These are phyloP conservation scores for Globisporangium mamillatum DNA, from an alignment of 352 stramenopile genomes.

Conservation along the genomic window DNA sequence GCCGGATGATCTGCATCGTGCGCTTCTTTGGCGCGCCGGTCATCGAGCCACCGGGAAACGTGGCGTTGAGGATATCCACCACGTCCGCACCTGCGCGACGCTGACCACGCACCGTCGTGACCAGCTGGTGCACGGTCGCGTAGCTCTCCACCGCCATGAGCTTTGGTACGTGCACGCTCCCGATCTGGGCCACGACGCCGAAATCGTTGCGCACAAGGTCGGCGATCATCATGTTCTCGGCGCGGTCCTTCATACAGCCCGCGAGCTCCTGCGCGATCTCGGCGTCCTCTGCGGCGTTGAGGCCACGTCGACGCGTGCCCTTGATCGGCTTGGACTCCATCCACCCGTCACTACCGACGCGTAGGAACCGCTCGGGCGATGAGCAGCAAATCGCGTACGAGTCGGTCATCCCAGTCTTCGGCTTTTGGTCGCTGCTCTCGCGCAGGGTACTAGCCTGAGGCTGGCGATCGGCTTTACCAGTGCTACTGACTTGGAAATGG, in stretches of 20 bases:
- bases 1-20: constrained; percentile 95
- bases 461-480: background rate
- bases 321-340: constrained; percentile 98
- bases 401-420: constrained; percentile 17
- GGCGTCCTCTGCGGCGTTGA: constrained; percentile 40
- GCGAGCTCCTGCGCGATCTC: constrained; percentile 74
- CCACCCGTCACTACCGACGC: constrained; percentile 51
- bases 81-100: constrained; percentile 46
- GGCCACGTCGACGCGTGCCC: constrained; percentile 81
- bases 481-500: constrained; percentile 20
- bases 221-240: constrained; percentile 98
- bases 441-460: background rate
- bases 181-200: constrained; percentile 88
- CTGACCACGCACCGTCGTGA: constrained; percentile 92
- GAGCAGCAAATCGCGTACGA: constrained; percentile 93
- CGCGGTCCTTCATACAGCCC: constrained; percentile 90
- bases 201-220: constrained; percentile 97
- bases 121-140: constrained; percentile 97
- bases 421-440: background rate
- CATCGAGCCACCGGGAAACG: constrained; percentile 97
- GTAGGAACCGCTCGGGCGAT: constrained; percentile 95
- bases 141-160: constrained; percentile 96
- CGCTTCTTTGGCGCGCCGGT: constrained; percentile 96
- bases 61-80: constrained; percentile 92
- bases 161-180: constrained; percentile 90